Base-by-base conservation (phyloP, 306 rosid species). In the Alnus glutinosa region DNA sequence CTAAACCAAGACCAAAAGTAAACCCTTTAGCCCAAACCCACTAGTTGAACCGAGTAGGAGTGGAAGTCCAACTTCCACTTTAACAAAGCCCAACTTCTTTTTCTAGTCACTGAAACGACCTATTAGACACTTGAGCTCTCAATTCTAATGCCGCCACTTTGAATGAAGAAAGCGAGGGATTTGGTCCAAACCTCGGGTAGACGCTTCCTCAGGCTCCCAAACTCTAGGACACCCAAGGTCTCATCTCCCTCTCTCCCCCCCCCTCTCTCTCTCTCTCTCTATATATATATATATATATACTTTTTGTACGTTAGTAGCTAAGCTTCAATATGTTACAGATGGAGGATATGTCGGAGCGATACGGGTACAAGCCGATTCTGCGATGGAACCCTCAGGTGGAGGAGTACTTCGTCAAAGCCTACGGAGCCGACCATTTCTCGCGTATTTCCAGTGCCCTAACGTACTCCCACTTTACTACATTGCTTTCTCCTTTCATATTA, bases 91-190 rank as follows among this genome's bases (percentile, higher is more conserved):
- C 51, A 48, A 1, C 3, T 10, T 48, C 51, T 48, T 39, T 39
- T 39, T 48, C 51, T 48, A 48, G 50, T 48, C 51, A 10, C 51
- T 7, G 51, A 23, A 1, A 10, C 51, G 51, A 48, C 51, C 51
- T 23, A 23, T 23, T 23, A 23, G 28, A 23, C 28, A 23, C 28
- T 23, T 23, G 28, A 23, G 28, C 28, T 23, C 28, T 23, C 28
- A 23, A 23, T 23, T 23, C 28, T 23, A 23, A 23, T 23, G 28
- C 28, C 28, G 28, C 28, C 28, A 23, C 83, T 84, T 88, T 87
- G 97, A 87, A 93, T 89, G 98, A 89, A 82, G 90, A 89, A 89
- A 87, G 94, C 79, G 92, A 84, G 94, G 90, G 90, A 81, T 62
- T 52, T 87, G 14, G 51, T 83, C 75, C 78, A 63, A 82, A 78